These are phyloP conservation scores for Chrysopogon serrulatus DNA, from an alignment of 176 grass and related monocot species.

Conservation along the genomic window DNA sequence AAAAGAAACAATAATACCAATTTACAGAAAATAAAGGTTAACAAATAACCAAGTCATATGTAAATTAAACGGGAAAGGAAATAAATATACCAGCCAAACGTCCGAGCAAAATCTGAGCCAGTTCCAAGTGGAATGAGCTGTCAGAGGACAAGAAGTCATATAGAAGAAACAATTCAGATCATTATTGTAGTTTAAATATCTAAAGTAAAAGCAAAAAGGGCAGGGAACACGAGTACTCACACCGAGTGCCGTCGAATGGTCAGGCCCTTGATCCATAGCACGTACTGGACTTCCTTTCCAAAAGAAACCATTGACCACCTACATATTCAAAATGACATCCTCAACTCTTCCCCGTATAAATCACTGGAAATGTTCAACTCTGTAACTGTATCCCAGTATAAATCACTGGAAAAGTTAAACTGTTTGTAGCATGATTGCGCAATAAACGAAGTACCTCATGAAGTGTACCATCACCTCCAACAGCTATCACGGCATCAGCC, in stretches of 20 bases:
- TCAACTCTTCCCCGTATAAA: not conserved
- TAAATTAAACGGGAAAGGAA: slow-evolving; percentile 13
- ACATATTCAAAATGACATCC: slow-evolving; percentile 16
- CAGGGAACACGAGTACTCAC: slow-evolving; percentile 37
- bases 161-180: slow-evolving; percentile 22
- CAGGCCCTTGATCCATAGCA: slow-evolving; percentile 44
- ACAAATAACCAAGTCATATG: not conserved
- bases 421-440: not conserved
- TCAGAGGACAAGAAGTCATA: slow-evolving; percentile 25
- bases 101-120: slow-evolving; percentile 93
- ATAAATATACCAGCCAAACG: slow-evolving; percentile 73
- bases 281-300: slow-evolving; percentile 51
- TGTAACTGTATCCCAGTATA: not conserved
- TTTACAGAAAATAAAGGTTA: not conserved
- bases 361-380: not conserved
- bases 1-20: slow-evolving; percentile 26
- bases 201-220: not conserved
- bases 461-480: slow-evolving; percentile 94
- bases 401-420: not conserved
- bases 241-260: slow-evolving; percentile 64
- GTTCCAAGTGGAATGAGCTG: slow-evolving; percentile 99
- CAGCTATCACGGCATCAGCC: slow-evolving; percentile 80
- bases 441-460: slow-evolving; percentile 63
- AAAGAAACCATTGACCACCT: slow-evolving; percentile 98
- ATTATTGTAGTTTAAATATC: not conserved